A percentile compares a stretch with the other conserved stretches of the same genome.
Conservation (phyloP, 2,329 filamentous ascomycete genomes). For the Cercospora sp. region DNA sequence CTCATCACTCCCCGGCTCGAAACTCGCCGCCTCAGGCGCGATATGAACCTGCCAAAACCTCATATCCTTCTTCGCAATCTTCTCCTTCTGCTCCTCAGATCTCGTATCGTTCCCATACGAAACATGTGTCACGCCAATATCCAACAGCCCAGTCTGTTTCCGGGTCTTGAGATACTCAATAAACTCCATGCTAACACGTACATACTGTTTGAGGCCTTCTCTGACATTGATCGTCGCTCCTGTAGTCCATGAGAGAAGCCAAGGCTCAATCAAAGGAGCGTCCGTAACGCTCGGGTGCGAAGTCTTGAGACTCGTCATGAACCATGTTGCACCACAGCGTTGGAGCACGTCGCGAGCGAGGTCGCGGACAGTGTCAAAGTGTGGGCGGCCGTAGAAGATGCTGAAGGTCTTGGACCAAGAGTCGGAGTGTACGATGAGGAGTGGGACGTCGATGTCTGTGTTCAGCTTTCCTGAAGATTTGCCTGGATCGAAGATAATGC, state of each 20-base stretch:
- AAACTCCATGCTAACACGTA: conserved; percentile 58
- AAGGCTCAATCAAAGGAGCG: conserved; percentile 62
- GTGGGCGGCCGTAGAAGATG: conserved; percentile 61
- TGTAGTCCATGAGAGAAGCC: conserved; percentile 60
- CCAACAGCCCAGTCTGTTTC: conserved; percentile 49
- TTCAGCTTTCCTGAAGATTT: conserved; percentile 63
- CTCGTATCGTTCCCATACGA: conserved; percentile 34
- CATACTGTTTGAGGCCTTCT: conserved; percentile 59
- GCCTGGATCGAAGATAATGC: conserved; percentile 63
- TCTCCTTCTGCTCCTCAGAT: conserved; percentile 22
- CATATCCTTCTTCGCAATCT: conserved; percentile 19
- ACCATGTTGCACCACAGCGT: conserved; percentile 44
- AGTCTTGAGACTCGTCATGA: conserved; percentile 41
- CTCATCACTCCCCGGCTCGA: conserved; percentile 6
- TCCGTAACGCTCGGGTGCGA: conserved; percentile 64
- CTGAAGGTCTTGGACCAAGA: conserved; percentile 59
- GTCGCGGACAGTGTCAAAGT: conserved; percentile 62
- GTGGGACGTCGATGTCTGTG: conserved; percentile 55
- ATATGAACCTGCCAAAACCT: conserved; percentile 45
- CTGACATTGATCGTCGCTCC: conserved; percentile 58
- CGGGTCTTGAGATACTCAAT: conserved; percentile 48
- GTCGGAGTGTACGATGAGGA: conserved; percentile 62
- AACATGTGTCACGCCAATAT: conserved; percentile 47
- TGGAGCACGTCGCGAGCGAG: conserved; percentile 46
- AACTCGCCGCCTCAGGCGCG: conserved; percentile 18